Evolutionary conservation across 2,329 filamentous ascomycete species (phyloP).

Genomic region (Hymenoscyphus scutula): DNA sequence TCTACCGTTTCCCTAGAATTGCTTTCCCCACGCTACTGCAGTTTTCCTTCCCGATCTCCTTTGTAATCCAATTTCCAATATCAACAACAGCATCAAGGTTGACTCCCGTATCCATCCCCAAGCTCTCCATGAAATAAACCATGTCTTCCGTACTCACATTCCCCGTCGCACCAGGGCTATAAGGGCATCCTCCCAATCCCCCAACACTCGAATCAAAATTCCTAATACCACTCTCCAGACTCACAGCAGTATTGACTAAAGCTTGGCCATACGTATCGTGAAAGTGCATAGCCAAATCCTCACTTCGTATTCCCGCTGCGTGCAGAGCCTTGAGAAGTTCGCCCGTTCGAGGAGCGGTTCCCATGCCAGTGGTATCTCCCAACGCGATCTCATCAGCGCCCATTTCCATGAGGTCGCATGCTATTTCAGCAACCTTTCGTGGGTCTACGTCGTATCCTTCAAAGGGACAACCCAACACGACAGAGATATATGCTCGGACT

Average conservation of each 20-base stretch:
- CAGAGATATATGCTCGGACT: constrained; percentile 77
- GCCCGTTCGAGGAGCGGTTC: constrained; percentile 69
- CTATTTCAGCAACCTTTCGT: constrained; percentile 62
- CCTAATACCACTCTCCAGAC: constrained; percentile 72
- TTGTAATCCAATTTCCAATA: constrained; percentile 71
- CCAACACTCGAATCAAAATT: constrained; percentile 79
- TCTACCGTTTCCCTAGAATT: constrained; percentile 47
- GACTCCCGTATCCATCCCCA: constrained; percentile 73
- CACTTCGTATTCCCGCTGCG: constrained; percentile 64
- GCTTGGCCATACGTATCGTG: constrained; percentile 88
- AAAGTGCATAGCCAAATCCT: constrained; percentile 79
- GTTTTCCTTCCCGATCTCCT: constrained; percentile 60
- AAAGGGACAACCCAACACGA: constrained; percentile 78
- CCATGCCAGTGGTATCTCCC: constrained; percentile 89
- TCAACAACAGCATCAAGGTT: constrained; percentile 64
- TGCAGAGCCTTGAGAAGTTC: constrained; percentile 63
- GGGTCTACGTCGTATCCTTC: constrained; percentile 64
- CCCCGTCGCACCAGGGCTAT: constrained; percentile 79
- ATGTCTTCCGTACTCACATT: constrained; percentile 85
- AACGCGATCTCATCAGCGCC: constrained; percentile 89
- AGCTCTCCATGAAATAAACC: constrained; percentile 72
- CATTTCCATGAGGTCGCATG: constrained; percentile 71
- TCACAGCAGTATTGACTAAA: constrained; percentile 76
- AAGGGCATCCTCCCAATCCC: constrained; percentile 81
- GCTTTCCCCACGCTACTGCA: constrained; percentile 67